These are phyloP conservation scores for Apiospora rasikravindrae DNA, from an alignment of 2,329 filamentous ascomycete species.

Conservation along the genomic window DNA sequence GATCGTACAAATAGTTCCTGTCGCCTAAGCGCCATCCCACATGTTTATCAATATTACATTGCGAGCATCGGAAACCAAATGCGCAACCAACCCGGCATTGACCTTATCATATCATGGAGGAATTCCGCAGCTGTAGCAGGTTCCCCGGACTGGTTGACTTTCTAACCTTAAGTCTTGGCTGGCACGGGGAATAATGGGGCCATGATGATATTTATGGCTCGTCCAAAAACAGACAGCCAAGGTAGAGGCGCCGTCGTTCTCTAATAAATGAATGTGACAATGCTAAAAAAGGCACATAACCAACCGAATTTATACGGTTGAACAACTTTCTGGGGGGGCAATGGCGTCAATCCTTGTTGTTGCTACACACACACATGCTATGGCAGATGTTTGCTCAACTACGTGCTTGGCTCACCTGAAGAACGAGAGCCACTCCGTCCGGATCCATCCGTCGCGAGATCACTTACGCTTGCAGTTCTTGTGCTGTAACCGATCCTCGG, in stretches of 20 bases:
- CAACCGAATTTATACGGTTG: not conserved
- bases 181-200: slow-evolving; percentile 14
- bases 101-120: not conserved
- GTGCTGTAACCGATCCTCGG: not conserved
- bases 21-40: not conserved
- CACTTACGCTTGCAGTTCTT: not conserved
- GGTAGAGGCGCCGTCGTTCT: not conserved
- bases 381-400: slow-evolving; percentile 4
- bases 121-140: not conserved
- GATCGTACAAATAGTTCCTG: not conserved
- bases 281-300: not conserved
- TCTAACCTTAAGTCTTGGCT: not conserved
- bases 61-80: not conserved
- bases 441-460: not conserved
- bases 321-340: not conserved
- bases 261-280: not conserved
- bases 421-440: not conserved
- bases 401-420: slow-evolving; percentile 11
- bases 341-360: slow-evolving; percentile 4
- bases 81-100: not conserved
- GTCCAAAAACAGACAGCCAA: not conserved
- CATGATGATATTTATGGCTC: not conserved
- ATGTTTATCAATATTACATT: slow-evolving; percentile 5
- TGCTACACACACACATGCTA: not conserved
- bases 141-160: slow-evolving; percentile 5